Evolutionary conservation across 768 basidiomycete genomes (phyloP).

Genomic region (Suillus weaverae): DNA sequence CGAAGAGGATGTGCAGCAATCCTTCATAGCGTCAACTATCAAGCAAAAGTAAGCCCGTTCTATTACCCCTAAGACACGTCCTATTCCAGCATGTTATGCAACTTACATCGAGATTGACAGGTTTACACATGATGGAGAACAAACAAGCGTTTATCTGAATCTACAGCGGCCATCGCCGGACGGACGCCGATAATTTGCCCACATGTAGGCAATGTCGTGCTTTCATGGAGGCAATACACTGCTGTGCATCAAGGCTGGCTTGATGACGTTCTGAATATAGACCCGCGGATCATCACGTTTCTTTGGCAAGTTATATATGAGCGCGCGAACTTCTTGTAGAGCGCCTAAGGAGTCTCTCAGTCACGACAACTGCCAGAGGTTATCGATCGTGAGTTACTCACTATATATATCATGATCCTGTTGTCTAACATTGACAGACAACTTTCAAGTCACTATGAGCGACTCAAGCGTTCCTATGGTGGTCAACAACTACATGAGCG

Average conservation of each 20-base stretch:
- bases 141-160: background rate
- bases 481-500: background rate
- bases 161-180: background rate
- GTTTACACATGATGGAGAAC: background rate
- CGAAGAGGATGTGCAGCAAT: background rate
- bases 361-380: background rate
- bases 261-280: background rate
- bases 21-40: background rate
- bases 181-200: background rate
- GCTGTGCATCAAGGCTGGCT: background rate
- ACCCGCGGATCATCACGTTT: background rate
- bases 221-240: background rate
- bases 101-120: background rate
- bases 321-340: background rate
- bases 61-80: background rate
- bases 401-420: background rate
- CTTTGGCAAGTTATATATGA: background rate
- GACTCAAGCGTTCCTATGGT: background rate
- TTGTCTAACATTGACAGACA: background rate
- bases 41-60: background rate
- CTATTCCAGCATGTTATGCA: background rate
- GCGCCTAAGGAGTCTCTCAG: background rate
- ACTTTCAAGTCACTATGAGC: background rate
- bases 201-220: background rate
- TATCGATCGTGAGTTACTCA: background rate